Evolutionary conservation across 2,329 filamentous ascomycete species (phyloP), one percentile per base, ranked within the genome.

Genomic region (Paramyrothecium sp.): DNA sequence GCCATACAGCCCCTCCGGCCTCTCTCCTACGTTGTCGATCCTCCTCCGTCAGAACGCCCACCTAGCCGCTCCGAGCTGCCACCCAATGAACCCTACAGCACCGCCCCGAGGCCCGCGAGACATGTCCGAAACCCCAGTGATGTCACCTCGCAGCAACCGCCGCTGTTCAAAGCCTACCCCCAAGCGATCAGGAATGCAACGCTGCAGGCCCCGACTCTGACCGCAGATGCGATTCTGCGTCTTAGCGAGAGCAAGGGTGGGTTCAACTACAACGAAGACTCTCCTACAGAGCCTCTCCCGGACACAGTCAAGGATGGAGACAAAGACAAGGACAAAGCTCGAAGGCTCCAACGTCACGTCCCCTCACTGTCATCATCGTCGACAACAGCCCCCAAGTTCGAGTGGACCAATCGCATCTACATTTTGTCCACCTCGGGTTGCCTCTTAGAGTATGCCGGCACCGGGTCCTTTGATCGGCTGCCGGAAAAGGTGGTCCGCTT

Each of bases 151-250:
- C 82, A 85, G 56, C 83, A 88, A 17, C 90, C 91, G 7, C 90
- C 92, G 2, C 76, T 97, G 13, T 96, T 93, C 71, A 90, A 96
- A 70, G 92, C 91, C 13, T 96, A 92, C 69, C 89, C 91, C 0
- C 92, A 96, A 72, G 87, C 91, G 3, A 82, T 91, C 63, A 92
- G 90, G 67, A 85, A 95, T 70, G 87, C 85, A 12, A 86, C 83
- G 17, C 78, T 96, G 3, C 83, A 87, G 23, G 83, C 89, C 17
- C 88, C 89, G 41, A 84, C 82, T 2, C 74, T 89, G 12, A 85
- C 89, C 1, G 83, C 89, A 2, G 92, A 96, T 59, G 74, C 82
- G 1, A 83, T 95, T 51, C 70, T 92, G 53, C 84, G 88, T 58
- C 74, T 84, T 51, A 83, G 85, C 61, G 80, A 81, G 54, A 77